phyloP scores from a whole-genome alignment of 1,139 yeast genomes.

The Kazachstania sp. region DNA sequence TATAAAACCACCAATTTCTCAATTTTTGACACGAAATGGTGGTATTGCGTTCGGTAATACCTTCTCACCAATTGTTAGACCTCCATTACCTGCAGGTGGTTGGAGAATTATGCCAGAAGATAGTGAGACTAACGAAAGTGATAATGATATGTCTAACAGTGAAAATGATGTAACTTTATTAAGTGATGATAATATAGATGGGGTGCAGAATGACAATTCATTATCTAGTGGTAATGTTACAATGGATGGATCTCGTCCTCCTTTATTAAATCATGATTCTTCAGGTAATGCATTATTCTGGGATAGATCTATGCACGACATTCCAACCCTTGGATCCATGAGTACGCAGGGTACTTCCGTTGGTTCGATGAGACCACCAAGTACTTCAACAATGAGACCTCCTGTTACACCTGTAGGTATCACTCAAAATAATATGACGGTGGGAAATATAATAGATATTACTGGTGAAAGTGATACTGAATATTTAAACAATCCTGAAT shows the following conservation, averaged over 20 bases:
- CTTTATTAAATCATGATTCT: not conserved
- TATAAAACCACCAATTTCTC: constrained; percentile 29
- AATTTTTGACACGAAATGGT: constrained; percentile 28
- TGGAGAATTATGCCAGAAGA: constrained; percentile 27
- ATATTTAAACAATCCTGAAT: constrained; percentile 24
- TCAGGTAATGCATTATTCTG: constrained; percentile 25
- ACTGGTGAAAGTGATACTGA: constrained; percentile 24
- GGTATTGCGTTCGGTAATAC: constrained; percentile 22
- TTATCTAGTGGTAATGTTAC: not conserved
- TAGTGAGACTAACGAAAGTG: constrained; percentile 2
- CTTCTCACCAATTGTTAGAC: constrained; percentile 21
- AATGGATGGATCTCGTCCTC: not conserved
- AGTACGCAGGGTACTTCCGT: not conserved
- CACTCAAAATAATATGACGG: not conserved
- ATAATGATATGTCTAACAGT: not conserved
- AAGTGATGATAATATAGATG: not conserved
- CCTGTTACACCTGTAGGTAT: constrained; percentile 1
- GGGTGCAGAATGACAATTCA: not conserved
- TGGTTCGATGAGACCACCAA: not conserved
- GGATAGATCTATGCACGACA: constrained; percentile 28
- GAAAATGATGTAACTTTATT: constrained; percentile 5
- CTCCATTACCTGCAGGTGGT: constrained; percentile 29
- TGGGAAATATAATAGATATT: not conserved
- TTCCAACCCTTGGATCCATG: constrained; percentile 4
- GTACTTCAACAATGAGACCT: not conserved